Evolutionary conservation across 768 basidiomycete species (phyloP).

Genomic region (Porpolomopsis calyptriformis): DNA sequence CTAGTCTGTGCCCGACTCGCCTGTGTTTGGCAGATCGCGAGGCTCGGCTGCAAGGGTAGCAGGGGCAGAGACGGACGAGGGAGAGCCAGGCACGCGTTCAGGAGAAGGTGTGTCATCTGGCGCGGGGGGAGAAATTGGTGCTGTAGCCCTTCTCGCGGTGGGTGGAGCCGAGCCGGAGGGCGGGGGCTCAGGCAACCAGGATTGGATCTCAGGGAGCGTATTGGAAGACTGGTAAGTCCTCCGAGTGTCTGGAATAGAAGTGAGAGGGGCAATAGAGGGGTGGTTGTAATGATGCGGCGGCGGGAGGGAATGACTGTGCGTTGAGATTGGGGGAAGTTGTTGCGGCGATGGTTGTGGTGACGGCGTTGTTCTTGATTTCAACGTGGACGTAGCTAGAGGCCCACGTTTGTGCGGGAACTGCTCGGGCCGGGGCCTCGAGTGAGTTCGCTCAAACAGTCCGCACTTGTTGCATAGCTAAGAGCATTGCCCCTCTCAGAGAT

Average conservation of each 20-base stretch:
- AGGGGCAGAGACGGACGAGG: background rate
- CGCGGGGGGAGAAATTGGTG: background rate
- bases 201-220: slow-evolving; percentile 3
- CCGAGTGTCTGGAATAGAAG: slow-evolving; percentile 18
- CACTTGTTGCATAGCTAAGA: slow-evolving; percentile 59
- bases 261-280: slow-evolving; percentile 39
- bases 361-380: slow-evolving; percentile 44
- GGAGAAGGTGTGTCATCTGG: background rate
- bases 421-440: slow-evolving; percentile 67
- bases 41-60: background rate
- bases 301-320: slow-evolving; percentile 28
- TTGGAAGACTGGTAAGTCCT: background rate
- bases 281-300: slow-evolving; percentile 39
- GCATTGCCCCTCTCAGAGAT: slow-evolving; percentile 12
- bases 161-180: too few species aligned
- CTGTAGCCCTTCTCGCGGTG: too few species aligned
- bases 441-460: slow-evolving; percentile 71
- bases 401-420: slow-evolving; percentile 76
- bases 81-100: background rate
- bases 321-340: slow-evolving; percentile 36
- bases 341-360: slow-evolving; percentile 9
- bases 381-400: slow-evolving; percentile 43
- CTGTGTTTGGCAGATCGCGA: background rate
- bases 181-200: too few species aligned
- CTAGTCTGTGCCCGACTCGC: background rate